Base-by-base conservation (phyloP, 176 grass and related monocot species). In the Stipa capillata region DNA sequence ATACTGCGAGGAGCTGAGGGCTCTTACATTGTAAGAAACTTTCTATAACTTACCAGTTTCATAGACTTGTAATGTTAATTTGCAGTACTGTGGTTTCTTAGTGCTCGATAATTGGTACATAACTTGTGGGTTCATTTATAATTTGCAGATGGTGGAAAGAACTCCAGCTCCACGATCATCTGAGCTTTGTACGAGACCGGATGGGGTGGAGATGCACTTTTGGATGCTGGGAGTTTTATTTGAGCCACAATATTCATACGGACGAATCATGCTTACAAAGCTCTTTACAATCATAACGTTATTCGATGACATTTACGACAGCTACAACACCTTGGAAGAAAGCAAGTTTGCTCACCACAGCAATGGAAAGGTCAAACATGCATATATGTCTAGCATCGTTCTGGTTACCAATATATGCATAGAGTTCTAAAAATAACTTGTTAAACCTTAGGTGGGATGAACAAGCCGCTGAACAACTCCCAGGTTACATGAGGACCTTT, bases 71-170 rank as follows among this genome's bases (percentile, higher is more conserved):
- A 18, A 10, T 36, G 17, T 34, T 32, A 36, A 36, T 8, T 9
- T n/a, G n/a, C n/a, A n/a, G n/a, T n/a, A n/a, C n/a, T n/a, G n/a
- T n/a, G n/a, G n/a, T n/a, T n/a, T n/a, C n/a, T n/a, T n/a, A n/a
- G n/a, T n/a, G n/a, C n/a, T n/a, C n/a, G n/a, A n/a, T n/a, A 36
- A 63, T 34, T 47, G 14, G 4, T 81, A 62, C 14, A 28, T 29
- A 0, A 7, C 3, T 17, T 20, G 2, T 14, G 36, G 2, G 8
- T 21, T 2, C 0, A 2, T 44, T n/a, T n/a, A n/a, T 23, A 4
- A 62, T 7, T 55, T 66, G 43, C 41, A 91, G 85, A 2, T 87
- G 85, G 89, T 84, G 85, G 85, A 91, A 66, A n/a, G 76, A 72
- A 50, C 47, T 84, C 6, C 27, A 75, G 3, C 63, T 49, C 33